A percentile compares a stretch with the other conserved stretches of the same genome.
phyloP scores from a whole-genome alignment of 2,329 filamentous ascomycete genomes.

The Aspergillus latus region DNA sequence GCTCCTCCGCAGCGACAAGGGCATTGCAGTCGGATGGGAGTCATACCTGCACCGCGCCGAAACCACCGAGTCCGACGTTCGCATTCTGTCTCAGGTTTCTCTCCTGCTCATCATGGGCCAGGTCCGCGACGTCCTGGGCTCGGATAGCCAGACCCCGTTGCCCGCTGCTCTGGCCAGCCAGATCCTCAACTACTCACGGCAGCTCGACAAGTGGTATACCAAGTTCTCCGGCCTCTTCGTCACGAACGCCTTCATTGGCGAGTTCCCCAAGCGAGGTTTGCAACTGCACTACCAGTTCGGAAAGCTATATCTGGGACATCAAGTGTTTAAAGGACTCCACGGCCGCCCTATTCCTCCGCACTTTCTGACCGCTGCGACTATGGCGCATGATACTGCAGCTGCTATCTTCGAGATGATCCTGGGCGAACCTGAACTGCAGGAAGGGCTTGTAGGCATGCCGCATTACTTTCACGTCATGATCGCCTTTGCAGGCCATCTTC shows the following conservation, averaged over 20 bases:
- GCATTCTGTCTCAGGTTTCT: slow-evolving; percentile 38
- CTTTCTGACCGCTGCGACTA: slow-evolving; percentile 28
- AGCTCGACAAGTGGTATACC: slow-evolving; percentile 32
- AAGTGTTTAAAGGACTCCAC: slow-evolving; percentile 47
- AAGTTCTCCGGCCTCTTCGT: slow-evolving; percentile 28
- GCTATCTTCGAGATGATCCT: slow-evolving; percentile 42
- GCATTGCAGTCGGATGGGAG: slow-evolving; percentile 38
- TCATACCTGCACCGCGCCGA: slow-evolving; percentile 33
- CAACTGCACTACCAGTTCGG: slow-evolving; percentile 51
- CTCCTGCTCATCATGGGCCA: slow-evolving; percentile 39
- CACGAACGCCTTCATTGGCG: slow-evolving; percentile 33
- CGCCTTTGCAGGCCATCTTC: slow-evolving; percentile 43
- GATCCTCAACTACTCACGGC: slow-evolving; percentile 30
- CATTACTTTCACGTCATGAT: slow-evolving; percentile 48
- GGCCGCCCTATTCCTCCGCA: slow-evolving; percentile 36
- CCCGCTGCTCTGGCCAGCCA: slow-evolving; percentile 27
- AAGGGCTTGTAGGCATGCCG: slow-evolving; percentile 41
- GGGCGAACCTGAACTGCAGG: slow-evolving; percentile 38
- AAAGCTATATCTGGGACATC: slow-evolving; percentile 49
- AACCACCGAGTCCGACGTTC: slow-evolving; percentile 34
- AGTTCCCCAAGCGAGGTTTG: slow-evolving; percentile 50
- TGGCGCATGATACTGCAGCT: slow-evolving; percentile 36
- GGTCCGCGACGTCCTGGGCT: slow-evolving; percentile 35
- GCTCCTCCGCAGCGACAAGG: slow-evolving; percentile 37
- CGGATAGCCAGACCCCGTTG: slow-evolving; percentile 30